Percentiles rank a stretch among this genome's conserved stretches.
Conservation (phyloP, 202 grass and related monocot species). For the Setaria viridis region DNA sequence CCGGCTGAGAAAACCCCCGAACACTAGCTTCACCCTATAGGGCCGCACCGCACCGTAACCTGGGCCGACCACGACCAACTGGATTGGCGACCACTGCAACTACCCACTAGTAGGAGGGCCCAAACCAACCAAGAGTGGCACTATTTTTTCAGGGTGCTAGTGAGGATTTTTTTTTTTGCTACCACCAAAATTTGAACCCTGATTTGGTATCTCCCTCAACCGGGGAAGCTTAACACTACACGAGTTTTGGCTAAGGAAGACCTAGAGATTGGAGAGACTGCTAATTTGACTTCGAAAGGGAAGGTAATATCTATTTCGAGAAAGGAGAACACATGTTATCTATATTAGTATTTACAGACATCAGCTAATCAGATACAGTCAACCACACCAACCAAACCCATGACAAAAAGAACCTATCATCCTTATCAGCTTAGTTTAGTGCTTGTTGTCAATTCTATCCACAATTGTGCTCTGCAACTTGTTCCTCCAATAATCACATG, state of each 20-base stretch:
- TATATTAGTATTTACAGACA: not conserved
- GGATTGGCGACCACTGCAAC: no score
- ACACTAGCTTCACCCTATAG: no score
- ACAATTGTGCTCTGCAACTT: not conserved
- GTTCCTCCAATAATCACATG: not conserved
- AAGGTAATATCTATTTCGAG: not conserved
- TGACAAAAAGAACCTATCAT: slow-evolving; percentile 12
- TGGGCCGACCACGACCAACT: no score
- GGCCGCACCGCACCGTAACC: no score
- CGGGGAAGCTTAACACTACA: no score
- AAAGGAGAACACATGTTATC: not conserved
- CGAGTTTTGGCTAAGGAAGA: not conserved
- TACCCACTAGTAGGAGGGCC: no score
- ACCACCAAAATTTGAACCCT: no score
- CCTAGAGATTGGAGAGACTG: not conserved
- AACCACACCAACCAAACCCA: slow-evolving; percentile 6
- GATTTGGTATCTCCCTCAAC: no score
- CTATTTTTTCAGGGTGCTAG: no score
- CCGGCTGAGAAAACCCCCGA: no score
- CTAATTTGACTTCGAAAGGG: slow-evolving; percentile 32
- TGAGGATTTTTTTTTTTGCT: no score
- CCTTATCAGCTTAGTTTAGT: slow-evolving; percentile 44
- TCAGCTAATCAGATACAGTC: slow-evolving; percentile 14
- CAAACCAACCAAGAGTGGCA: no score
- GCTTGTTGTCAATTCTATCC: slow-evolving; percentile 43